Evolutionary conservation across 176 grass and related monocot genomes (phyloP).

Genomic region (Eragrostis nindensis): DNA sequence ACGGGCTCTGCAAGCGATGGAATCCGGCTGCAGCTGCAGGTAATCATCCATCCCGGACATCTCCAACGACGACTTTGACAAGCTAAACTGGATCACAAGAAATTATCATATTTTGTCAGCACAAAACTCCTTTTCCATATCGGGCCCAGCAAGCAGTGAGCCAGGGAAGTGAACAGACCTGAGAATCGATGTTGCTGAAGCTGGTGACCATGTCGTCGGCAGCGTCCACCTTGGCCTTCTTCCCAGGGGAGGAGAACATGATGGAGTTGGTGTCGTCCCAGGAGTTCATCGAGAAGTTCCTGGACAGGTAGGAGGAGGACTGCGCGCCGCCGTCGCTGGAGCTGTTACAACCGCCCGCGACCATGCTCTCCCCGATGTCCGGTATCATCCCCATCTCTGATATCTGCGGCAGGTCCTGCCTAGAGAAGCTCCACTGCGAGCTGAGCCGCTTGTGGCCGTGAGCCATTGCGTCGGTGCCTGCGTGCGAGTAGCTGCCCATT

Average conservation of each 20-base stretch:
- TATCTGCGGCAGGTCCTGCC: conserved; percentile 75
- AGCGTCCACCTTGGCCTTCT: conserved; percentile 55
- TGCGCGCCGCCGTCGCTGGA: conserved; percentile 53
- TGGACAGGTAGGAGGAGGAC: conserved; percentile 59
- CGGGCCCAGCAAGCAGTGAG: not conserved
- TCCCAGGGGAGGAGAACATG: conserved; percentile 71
- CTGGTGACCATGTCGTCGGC: conserved; percentile 58
- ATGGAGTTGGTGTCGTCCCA: conserved; percentile 98
- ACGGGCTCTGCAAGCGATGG: conserved; percentile 73
- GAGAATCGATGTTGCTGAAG: conserved; percentile 76
- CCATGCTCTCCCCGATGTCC: conserved; percentile 59
- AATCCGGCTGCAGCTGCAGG: conserved; percentile 79
- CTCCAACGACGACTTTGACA: conserved; percentile 73
- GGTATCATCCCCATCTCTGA: conserved; percentile 70
- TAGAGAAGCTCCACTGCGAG: conserved; percentile 76
- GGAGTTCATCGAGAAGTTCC: conserved; percentile 74
- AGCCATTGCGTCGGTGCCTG: conserved; percentile 27
- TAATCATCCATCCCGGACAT: conserved; percentile 69
- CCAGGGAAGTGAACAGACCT: conserved; percentile 32
- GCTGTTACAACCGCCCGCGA: conserved; percentile 44
- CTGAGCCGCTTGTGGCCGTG: conserved; percentile 50
- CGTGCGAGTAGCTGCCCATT: conserved; percentile 57
- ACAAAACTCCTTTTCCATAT: not conserved
- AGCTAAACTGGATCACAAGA: conserved; percentile 54
- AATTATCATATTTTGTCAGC: not conserved